Base-by-base conservation (phyloP, 1,284 basidiomycete genomes). In the Amylostereum areolatum region DNA sequence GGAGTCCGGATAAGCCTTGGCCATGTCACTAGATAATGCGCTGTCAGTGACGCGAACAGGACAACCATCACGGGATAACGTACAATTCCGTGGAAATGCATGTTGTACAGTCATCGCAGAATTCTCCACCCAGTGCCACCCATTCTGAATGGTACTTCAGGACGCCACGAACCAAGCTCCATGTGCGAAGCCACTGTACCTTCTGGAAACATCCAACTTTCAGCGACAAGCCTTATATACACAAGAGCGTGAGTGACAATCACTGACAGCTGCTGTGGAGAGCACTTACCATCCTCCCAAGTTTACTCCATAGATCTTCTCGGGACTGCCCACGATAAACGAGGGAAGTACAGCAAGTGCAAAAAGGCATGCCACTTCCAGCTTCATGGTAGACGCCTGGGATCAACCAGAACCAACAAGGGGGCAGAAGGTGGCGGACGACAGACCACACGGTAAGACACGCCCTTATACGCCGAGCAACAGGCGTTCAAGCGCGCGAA, bases 181-280 rank as follows among this genome's bases (percentile, higher is more conserved):
- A 47, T 9, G 25, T 32, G 37, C 1, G 32, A 24, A 5, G 24
- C 54, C 12, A 24, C 39, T 27, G 8, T 52, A 78, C 79, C 78
- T 57, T 68, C 64, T 2, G 82, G 83, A n/a, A 83, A 65, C 82
- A 85, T 85, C 83, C 83, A 85, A 30, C 81, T 66, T 57, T 85
- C 83, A 9, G 80, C 53, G 1, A 84, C 62, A 33, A 83, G 67
- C 81, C 80, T 81, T 46, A 10, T 18, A 18, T 18, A 18, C 18
- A 18, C 18, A 18, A 18, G 18, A 18, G 18, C 18, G 18, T 18
- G 18, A 18, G 18, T 18, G 18, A 18, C 18, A 39, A 18, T 18
- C 6, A 3, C n/a, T 32, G 43, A 7, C 27, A 50, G 42, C 48
- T 50, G 49, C 28, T 28, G 7, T 29, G 36, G 43, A 42, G 25